Base-by-base conservation (phyloP, 352 stramenopile species). In the Thalassiosira hispida region DNA sequence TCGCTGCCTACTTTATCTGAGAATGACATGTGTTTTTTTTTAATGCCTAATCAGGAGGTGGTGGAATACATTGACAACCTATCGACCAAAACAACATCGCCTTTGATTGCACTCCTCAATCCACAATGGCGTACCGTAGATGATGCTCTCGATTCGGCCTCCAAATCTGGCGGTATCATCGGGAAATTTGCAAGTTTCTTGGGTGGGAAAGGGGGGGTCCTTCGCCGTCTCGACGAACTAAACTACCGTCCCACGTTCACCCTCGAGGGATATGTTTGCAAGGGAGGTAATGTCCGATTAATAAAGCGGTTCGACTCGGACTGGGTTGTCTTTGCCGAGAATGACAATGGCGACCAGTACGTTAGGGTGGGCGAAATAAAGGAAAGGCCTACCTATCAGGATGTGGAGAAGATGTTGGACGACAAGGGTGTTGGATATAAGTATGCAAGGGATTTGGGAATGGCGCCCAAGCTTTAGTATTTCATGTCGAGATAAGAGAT, bases 111-210 rank as follows among this genome's bases (percentile, higher is more conserved):
- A 23, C 44, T 94, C 1, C 64, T 93, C 14, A 94, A 94, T 80
- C 90, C 90, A 18, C 90, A 94, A 66, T 94, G 88, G 88, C 64
- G 88, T 38, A 85, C 90, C 62, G 79, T 89, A 1, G 90, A 94
- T 69, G 90, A 94, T 77, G 89, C 87, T 9, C 70, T 94, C 0
- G 90, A 94, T 56, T 72, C 76, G 23, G 86, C 83, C 2, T 90
- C 80, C 14, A 86, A 86, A 65, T 70, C 55, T 22, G 77, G 83
- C 33, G 76, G 78, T 38, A 52, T 91, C 5, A 79, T 93, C 22
- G 87, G 84, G 60, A 67, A 62, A 35, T 81, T 94, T 47, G 88
- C 88, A 25, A 87, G 69, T 27, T 93, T 94, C 79, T 72, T 94
- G 29, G 90, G 90, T 23, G 90, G 90, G 9, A 94, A 94, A 69